Percentiles rank a stretch among this genome's conserved stretches.
Conservation (phyloP, 768 basidiomycete genomes). For the Lactifluus volemus region DNA sequence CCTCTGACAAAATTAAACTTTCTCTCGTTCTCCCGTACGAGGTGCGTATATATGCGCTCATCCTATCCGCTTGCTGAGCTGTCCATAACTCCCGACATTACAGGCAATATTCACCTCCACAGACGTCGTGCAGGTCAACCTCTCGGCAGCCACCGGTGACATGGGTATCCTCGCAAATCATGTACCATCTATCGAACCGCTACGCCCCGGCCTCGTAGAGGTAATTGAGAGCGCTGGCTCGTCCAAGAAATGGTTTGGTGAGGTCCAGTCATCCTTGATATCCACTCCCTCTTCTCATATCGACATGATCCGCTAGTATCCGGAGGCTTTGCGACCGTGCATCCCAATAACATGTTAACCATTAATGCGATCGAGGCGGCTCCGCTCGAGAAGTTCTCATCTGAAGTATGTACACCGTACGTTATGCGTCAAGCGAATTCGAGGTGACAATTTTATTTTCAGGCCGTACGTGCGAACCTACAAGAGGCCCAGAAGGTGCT, state of each 20-base stretch:
- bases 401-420: conserved; percentile 56
- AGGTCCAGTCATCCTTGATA: conserved; percentile 26
- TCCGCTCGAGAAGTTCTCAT: conserved; percentile 81
- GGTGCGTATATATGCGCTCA: conserved; percentile 41
- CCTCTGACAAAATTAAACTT: conserved; percentile 82
- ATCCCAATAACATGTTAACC: conserved; percentile 93
- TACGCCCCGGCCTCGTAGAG: conserved; percentile 91
- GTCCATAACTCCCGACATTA: conserved; percentile 8
- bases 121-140: conserved; percentile 94
- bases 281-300: not conserved
- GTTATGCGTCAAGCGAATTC: not conserved
- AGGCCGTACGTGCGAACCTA: conserved; percentile 88
- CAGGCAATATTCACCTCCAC: conserved; percentile 86
- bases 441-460: not conserved
- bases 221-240: conserved; percentile 73
- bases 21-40: conserved; percentile 93
- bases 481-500: conserved; percentile 81
- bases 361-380: conserved; percentile 98
- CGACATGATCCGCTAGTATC: conserved; percentile 49
- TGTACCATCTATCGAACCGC: conserved; percentile 92
- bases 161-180: conserved; percentile 99
- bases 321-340: conserved; percentile 94
- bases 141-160: conserved; percentile 89
- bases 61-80: not conserved
- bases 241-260: conserved; percentile 97